Evolutionary conservation across 2,329 filamentous ascomycete species (phyloP).

Genomic region (Calonectria fujianensis): DNA sequence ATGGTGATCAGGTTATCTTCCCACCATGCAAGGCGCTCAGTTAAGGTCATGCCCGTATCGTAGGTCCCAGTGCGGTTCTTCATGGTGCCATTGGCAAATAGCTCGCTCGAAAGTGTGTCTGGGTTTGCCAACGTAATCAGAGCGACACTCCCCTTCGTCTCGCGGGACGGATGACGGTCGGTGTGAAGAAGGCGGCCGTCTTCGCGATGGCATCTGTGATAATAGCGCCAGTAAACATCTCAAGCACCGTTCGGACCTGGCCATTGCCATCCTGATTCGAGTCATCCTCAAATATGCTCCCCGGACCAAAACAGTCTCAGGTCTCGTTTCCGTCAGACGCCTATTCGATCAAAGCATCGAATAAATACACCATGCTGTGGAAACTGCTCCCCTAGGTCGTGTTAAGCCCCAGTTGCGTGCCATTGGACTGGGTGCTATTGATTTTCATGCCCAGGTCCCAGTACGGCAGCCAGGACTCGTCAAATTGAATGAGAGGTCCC

Average conservation of each 20-base stretch:
- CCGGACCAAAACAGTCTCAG: background rate
- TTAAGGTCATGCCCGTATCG: background rate
- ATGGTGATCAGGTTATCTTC: background rate
- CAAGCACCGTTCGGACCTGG: background rate
- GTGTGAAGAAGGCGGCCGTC: background rate
- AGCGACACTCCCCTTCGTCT: background rate
- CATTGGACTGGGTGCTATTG: background rate
- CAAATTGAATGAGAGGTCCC: background rate
- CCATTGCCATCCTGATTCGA: background rate
- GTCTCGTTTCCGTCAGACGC: background rate
- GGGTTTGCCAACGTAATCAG: background rate
- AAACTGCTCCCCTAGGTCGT: background rate
- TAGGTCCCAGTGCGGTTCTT: background rate
- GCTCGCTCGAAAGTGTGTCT: background rate
- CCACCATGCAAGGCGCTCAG: background rate
- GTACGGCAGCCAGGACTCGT: constrained; percentile 1
- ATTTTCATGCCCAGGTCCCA: background rate
- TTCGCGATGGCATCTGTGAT: background rate
- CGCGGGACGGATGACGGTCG: background rate
- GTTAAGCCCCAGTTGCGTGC: background rate
- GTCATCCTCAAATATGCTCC: background rate
- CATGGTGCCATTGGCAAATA: background rate
- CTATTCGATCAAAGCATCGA: background rate
- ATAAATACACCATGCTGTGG: background rate
- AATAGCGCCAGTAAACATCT: background rate